Base-by-base conservation (phyloP, 345 rosid species). In the Salix viminalis region DNA sequence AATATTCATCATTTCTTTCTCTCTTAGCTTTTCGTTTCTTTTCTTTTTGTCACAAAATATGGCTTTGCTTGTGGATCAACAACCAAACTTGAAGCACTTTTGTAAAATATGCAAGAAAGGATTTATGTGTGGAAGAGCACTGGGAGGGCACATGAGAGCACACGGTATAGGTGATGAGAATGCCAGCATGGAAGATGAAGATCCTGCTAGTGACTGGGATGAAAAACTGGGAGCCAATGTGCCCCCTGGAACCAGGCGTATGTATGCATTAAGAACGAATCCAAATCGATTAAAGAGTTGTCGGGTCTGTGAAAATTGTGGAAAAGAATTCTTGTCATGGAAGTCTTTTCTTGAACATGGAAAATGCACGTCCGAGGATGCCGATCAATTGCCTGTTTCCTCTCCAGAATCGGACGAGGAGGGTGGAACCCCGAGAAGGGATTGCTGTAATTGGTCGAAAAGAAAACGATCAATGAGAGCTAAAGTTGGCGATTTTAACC, bases 101-200 rank as follows among this genome's bases (percentile, higher is more conserved):
- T 91, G 96, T 73, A 90, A 86, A 58, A 91, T 90, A 39, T 91
- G 96, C 85, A 90, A 90, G 85, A 90, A 90, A 79, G 93, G 93
- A 5, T 90, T 88, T 70, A 87, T 86, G 54, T 90, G 92, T 23
- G 96, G 96, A 9, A 84, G 93, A 50, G 93, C 92, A 8, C 75
- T 91, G 1, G 96, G 96, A 0, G 96, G 96, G 34, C 96, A 91
- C 76, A 90, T 91, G 96, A 85, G 93, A 82, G 90, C 96, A 0
- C 96, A 91, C 34, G 96, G 96, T n/a, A 85, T 90, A 8, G 91
- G 92, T 3, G 87, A 85, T 36, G 93, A 90, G 70, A 79, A 79
- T n/a, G 82, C 70, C 11, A 84, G 84, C 36, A 34, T 83, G 28
- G 93, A 89, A 5, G 91, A 88, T 2, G 90, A 88, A 8, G 92